phyloP scores from a whole-genome alignment of 2,329 filamentous ascomycete genomes.

The Penicillium sp. region DNA sequence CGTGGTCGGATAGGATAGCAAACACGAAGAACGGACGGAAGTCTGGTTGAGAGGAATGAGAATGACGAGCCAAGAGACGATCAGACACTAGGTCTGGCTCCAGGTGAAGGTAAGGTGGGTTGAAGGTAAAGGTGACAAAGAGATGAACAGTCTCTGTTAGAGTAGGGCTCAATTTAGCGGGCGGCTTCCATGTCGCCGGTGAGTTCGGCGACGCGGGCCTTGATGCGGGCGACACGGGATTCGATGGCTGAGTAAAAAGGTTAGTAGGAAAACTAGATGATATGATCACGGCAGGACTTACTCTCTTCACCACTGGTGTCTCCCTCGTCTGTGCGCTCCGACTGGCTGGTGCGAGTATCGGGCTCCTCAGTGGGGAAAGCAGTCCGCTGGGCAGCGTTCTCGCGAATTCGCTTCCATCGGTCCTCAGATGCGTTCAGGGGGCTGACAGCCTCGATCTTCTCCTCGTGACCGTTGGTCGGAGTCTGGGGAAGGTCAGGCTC shows the following conservation, averaged over 20 bases:
- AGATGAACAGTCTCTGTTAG: slow-evolving; percentile 3
- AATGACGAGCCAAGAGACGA: not conserved
- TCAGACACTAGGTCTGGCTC: slow-evolving; percentile 1
- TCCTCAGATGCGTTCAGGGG: slow-evolving; percentile 53
- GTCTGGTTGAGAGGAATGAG: slow-evolving; percentile 12
- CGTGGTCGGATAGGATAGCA: slow-evolving; percentile 12
- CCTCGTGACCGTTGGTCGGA: slow-evolving; percentile 18
- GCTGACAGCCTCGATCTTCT: slow-evolving; percentile 8
- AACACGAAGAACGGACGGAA: slow-evolving; percentile 10
- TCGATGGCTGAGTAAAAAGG: slow-evolving; percentile 70
- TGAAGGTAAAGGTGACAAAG: slow-evolving; percentile 4
- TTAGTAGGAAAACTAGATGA: not conserved
- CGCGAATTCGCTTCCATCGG: slow-evolving; percentile 93
- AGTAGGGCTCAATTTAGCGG: slow-evolving; percentile 14
- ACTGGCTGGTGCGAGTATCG: slow-evolving; percentile 58
- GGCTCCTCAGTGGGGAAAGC: slow-evolving; percentile 65
- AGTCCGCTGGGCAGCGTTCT: slow-evolving; percentile 85
- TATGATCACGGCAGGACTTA: slow-evolving; percentile 52
- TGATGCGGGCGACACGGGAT: slow-evolving; percentile 94
- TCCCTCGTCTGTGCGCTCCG: slow-evolving; percentile 69
- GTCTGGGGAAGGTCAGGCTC: slow-evolving; percentile 10
- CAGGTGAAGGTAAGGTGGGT: not conserved
- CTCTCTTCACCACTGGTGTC: slow-evolving; percentile 96
- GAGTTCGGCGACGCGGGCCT: slow-evolving; percentile 91
- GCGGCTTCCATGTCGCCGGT: slow-evolving; percentile 75